Evolutionary conservation across 192 early-diverging fungal genomes (phyloP).

Genomic region (Chytriomyces sp.): DNA sequence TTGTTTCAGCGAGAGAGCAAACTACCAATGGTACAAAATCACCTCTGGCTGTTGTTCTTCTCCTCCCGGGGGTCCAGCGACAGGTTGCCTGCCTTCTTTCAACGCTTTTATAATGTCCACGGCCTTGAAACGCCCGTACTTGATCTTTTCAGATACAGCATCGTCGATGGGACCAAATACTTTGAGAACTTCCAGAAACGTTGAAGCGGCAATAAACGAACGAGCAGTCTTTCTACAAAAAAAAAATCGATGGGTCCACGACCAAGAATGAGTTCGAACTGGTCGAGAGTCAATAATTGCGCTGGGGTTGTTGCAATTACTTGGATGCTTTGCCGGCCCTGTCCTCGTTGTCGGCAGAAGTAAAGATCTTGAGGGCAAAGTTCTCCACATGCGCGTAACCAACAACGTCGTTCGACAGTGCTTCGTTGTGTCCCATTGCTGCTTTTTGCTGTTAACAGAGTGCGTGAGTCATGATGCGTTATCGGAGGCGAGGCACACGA

Average conservation of each 20-base stretch:
- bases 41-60: constrained; percentile 1
- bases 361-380: constrained; percentile 90
- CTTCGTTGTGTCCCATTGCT: constrained; percentile 64
- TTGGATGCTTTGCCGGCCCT: constrained; percentile 76
- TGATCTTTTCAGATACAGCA: constrained; percentile 75
- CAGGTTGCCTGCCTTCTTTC: constrained; percentile 79
- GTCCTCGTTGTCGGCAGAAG: constrained; percentile 92
- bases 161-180: constrained; percentile 75
- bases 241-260: neutral
- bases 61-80: constrained; percentile 47
- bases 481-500: constrained; percentile 20
- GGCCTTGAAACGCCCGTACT: constrained; percentile 96
- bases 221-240: constrained; percentile 80
- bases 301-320: constrained; percentile 49
- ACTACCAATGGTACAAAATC: too few species aligned
- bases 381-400: constrained; percentile 83
- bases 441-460: constrained; percentile 67
- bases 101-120: constrained; percentile 91
- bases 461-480: too few species aligned
- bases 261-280: too few species aligned
- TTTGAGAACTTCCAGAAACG: constrained; percentile 86
- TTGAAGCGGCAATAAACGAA: constrained; percentile 81
- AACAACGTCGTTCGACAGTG: constrained; percentile 75
- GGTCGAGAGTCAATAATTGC: too few species aligned
- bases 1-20: too few species aligned